phyloP scores from a whole-genome alignment of 805 yeast genomes.

The Cyberlindnera samutprakarnensis region DNA sequence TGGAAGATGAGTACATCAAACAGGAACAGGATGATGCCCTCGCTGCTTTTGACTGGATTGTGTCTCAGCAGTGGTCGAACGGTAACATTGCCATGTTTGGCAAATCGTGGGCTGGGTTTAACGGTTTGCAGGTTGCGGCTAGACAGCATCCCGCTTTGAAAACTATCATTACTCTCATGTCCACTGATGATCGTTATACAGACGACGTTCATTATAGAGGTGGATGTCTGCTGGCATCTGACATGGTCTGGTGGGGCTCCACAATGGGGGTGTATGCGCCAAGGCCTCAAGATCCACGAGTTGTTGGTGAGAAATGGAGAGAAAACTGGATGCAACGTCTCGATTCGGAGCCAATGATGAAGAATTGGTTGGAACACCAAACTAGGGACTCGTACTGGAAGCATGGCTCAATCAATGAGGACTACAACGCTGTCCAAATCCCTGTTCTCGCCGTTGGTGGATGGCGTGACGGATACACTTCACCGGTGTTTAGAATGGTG shows the following conservation, averaged over 20 bases:
- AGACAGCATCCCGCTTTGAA: slow-evolving; percentile 40
- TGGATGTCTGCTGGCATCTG: slow-evolving; percentile 36
- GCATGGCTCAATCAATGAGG: slow-evolving; percentile 39
- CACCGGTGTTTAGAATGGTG: slow-evolving; percentile 36
- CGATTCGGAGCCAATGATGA: slow-evolving; percentile 32
- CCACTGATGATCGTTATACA: slow-evolving; percentile 39
- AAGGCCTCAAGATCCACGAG: slow-evolving; percentile 38
- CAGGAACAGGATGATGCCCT: slow-evolving; percentile 39
- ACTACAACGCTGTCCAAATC: slow-evolving; percentile 30
- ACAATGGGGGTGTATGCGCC: slow-evolving; percentile 38
- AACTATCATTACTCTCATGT: slow-evolving; percentile 35
- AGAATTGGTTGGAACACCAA: slow-evolving; percentile 36
- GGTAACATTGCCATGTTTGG: slow-evolving; percentile 41
- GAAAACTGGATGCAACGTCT: slow-evolving; percentile 34
- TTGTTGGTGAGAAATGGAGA: slow-evolving; percentile 33
- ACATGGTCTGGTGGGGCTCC: slow-evolving; percentile 45
- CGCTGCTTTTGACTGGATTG: slow-evolving; percentile 36
- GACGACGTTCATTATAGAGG: slow-evolving; percentile 45
- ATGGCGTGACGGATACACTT: slow-evolving; percentile 41
- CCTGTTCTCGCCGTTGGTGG: slow-evolving; percentile 40
- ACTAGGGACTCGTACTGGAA: slow-evolving; percentile 40
- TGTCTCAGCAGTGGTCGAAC: slow-evolving; percentile 35
- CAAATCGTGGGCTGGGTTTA: slow-evolving; percentile 44
- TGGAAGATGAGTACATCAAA: slow-evolving; percentile 34
- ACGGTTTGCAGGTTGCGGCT: slow-evolving; percentile 38